Evolutionary conservation across 2,329 filamentous ascomycete genomes (phyloP).

Genomic region (Xenoacremonium recifei): DNA sequence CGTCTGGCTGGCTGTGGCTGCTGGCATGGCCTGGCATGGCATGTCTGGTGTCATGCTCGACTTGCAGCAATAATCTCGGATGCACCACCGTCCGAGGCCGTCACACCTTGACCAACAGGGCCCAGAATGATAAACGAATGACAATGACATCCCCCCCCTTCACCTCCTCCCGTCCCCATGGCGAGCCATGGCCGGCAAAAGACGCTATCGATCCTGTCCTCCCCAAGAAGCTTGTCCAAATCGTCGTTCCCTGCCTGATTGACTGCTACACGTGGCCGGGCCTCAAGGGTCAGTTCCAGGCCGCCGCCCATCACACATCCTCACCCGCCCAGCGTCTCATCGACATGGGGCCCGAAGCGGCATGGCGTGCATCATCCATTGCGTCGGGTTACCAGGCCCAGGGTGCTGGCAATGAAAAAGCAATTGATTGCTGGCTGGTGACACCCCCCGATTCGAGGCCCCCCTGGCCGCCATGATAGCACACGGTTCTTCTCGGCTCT

Average conservation of each 20-base stretch:
- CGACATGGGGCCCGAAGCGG: slow-evolving; percentile 21
- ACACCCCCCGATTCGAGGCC: slow-evolving; percentile 2
- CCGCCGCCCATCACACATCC: slow-evolving; percentile 13
- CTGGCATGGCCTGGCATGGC: too few relatives aligned
- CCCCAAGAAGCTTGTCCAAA: too few relatives aligned
- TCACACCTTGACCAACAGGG: slow-evolving; percentile 17
- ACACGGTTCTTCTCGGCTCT: neutral
- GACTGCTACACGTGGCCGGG: slow-evolving; percentile 23
- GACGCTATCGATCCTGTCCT: slow-evolving; percentile 1
- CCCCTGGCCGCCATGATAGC: neutral
- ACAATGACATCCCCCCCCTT: neutral
- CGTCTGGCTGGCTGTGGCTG: too few relatives aligned
- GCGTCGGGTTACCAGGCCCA: slow-evolving; percentile 25
- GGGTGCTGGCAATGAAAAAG: slow-evolving; percentile 13
- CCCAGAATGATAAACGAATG: slow-evolving; percentile 1
- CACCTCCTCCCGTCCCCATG: neutral
- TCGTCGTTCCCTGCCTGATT: neutral
- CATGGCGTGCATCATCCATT: slow-evolving; percentile 28
- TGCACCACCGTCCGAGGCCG: slow-evolving; percentile 22
- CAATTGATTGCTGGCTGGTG: slow-evolving; percentile 7
- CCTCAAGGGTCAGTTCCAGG: slow-evolving; percentile 8
- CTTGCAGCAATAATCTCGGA: slow-evolving; percentile 30
- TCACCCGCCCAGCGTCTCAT: slow-evolving; percentile 11
- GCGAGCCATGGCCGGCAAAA: neutral
- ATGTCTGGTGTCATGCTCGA: too few relatives aligned